phyloP scores from a whole-genome alignment of 2,329 filamentous ascomycete genomes.

The Aspergillus fijiensis region DNA sequence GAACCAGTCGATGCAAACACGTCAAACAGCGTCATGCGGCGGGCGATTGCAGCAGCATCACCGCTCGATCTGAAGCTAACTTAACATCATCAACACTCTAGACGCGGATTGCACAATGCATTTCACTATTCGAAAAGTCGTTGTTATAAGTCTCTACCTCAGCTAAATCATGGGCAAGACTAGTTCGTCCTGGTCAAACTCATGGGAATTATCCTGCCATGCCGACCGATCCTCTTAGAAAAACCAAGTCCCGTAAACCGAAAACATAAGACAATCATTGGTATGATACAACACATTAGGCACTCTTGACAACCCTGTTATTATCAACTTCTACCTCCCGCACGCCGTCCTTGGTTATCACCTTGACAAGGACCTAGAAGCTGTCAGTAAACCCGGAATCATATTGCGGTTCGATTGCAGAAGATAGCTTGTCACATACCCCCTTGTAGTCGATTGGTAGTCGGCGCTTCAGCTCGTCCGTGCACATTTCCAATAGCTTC shows the following conservation, averaged over 20 bases:
- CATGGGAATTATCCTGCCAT: conserved; percentile 22
- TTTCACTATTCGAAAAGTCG: conserved; percentile 6
- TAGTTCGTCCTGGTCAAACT: conserved; percentile 16
- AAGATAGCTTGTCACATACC: conserved; percentile 50
- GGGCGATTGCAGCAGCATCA: conserved; percentile 1
- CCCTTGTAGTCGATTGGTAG: conserved; percentile 99
- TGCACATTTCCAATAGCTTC: conserved; percentile 91
- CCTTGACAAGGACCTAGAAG: conserved; percentile 67
- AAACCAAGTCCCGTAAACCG: conserved; percentile 27
- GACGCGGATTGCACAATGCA: not conserved
- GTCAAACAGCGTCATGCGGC: conserved; percentile 25
- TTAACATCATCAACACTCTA: not conserved
- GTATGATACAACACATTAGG: conserved; percentile 42
- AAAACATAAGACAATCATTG: conserved; percentile 30
- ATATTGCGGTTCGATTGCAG: not conserved
- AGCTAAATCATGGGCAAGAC: conserved; percentile 9
- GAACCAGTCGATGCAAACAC: conserved; percentile 26
- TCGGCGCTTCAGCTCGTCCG: conserved; percentile 92
- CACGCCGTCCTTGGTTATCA: conserved; percentile 91
- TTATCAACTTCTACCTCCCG: conserved; percentile 82
- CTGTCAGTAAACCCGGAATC: conserved; percentile 17
- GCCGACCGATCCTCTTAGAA: conserved; percentile 26
- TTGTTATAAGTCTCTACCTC: conserved; percentile 20
- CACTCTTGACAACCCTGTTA: conserved; percentile 58
- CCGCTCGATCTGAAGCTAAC: not conserved